Evolutionary conservation across 2,329 filamentous ascomycete species (phyloP).

Genomic region (Fusarium sp.): DNA sequence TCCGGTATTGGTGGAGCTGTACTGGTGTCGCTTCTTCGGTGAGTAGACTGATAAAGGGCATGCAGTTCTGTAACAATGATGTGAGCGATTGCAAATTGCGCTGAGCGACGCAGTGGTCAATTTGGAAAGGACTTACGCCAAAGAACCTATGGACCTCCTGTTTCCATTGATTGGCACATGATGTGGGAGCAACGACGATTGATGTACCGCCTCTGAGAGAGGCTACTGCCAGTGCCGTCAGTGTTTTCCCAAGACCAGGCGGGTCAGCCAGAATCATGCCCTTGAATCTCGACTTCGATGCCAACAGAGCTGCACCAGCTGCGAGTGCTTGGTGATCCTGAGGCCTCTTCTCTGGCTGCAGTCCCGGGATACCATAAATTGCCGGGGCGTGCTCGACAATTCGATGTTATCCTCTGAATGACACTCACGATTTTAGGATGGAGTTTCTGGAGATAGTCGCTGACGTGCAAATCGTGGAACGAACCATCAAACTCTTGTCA

Average conservation of each 20-base stretch:
- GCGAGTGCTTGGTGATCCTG: neutral
- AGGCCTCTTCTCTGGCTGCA: neutral
- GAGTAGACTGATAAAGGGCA: neutral
- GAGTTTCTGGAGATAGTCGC: neutral
- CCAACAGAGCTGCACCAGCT: neutral
- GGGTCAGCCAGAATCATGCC: neutral
- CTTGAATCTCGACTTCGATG: neutral
- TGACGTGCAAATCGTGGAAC: neutral
- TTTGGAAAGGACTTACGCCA: neutral
- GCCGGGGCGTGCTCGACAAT: neutral
- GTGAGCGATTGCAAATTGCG: neutral
- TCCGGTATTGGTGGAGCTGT: neutral
- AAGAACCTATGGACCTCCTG: neutral
- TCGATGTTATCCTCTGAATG: neutral
- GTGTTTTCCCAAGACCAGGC: neutral
- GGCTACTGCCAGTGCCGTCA: neutral
- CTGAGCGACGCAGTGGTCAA: rapidly evolving
- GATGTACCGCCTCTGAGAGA: neutral
- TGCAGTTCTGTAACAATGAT: neutral
- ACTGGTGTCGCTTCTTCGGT: no score
- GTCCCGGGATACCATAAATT: neutral
- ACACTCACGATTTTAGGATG: neutral
- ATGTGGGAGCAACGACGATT: neutral
- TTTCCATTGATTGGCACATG: neutral
- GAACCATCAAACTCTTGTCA: no score